Evolutionary conservation across 371 early-diverging fungal species (phyloP), one percentile per base, ranked within the genome.

Genomic region (Mucor indicus): DNA sequence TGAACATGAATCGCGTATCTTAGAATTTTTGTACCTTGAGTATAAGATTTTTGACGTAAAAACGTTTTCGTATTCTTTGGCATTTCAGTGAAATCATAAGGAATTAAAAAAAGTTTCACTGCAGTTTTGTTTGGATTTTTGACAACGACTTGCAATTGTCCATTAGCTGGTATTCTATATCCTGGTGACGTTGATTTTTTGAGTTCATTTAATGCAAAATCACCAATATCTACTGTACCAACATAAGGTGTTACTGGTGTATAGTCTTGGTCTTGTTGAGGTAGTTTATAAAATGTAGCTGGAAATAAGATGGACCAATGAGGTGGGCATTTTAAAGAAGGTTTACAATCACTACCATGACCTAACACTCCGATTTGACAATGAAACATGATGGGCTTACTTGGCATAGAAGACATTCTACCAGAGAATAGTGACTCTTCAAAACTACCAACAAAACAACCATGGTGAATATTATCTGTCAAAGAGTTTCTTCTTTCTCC

Each of bases 371-470:
- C 88, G 20, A 92, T 82, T 42, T 89, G 87, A 19, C 84, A 83
- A 20, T 78, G 66, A 48, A 91, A 91, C 1, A 71, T 64, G 38
- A 92, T 75, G 2, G 92, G 90, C 25, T 83, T 80, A 5, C 86
- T 86, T 4, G 92, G 90, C 30, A 84, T 61, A 1, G 87, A 78
- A 5, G 90, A 89, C 89, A 92, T 87, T 24, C 91, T 69, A 22
- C 91, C 90, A n/a, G 75, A 83, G 1, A 92, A 67, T 15, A 92
- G 75, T 0, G 87, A 87, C 54, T 92, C 89, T 50, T 91, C 91
- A 54, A 89, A 91, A 13, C 85, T 85, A 2, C 91, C 91, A 0
- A 89, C 86, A 1, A 91, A 31, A 36, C 48, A 44, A 12, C 44
- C 35, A 4, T 52, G 52, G 11, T 61, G 56, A 38, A 31, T 12